Conservation (phyloP, 768 basidiomycete species). For the Macrolepiota albuminosa region DNA sequence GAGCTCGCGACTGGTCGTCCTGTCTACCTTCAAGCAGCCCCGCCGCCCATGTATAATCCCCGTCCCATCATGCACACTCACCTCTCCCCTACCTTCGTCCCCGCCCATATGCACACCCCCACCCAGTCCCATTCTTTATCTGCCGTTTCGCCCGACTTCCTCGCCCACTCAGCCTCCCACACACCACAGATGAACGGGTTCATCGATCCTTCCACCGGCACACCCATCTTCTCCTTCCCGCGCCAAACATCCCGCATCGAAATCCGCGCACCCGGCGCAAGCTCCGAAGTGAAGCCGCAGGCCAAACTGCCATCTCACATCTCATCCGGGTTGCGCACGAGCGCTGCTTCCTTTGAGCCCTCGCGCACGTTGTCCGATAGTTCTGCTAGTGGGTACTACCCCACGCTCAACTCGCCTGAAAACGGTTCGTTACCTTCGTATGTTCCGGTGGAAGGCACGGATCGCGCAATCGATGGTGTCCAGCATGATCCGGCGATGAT, state of each 20-base stretch:
- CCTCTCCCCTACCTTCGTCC: conserved; percentile 50
- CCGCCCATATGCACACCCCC: conserved; percentile 61
- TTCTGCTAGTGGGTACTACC: conserved; percentile 16
- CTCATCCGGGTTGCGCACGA: conserved; percentile 42
- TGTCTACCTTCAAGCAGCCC: conserved; percentile 62
- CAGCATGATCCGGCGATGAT: conserved; percentile 34
- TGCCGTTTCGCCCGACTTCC: conserved; percentile 58
- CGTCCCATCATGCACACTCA: conserved; percentile 60
- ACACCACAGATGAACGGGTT: conserved; percentile 61
- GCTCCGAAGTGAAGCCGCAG: conserved; percentile 22
- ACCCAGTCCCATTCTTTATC: conserved; percentile 35
- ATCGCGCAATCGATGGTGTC: conserved; percentile 14
- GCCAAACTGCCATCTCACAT: conserved; percentile 24
- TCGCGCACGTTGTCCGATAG: conserved; percentile 23
- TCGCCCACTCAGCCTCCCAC: conserved; percentile 46
- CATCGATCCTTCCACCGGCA: conserved; percentile 60
- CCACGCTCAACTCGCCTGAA: conserved; percentile 10
- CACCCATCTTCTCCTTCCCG: conserved; percentile 71
- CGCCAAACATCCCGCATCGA: conserved; percentile 68
- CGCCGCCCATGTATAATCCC: conserved; percentile 59
- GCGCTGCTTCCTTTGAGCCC: conserved; percentile 48
- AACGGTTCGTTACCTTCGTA: conserved; percentile 16
- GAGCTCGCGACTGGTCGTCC: conserved; percentile 80
- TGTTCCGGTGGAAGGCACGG: conserved; percentile 30
- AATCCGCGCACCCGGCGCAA: conserved; percentile 55